Base-by-base conservation (phyloP, 305 asterid genomes). In the Nicotiana rustica region DNA sequence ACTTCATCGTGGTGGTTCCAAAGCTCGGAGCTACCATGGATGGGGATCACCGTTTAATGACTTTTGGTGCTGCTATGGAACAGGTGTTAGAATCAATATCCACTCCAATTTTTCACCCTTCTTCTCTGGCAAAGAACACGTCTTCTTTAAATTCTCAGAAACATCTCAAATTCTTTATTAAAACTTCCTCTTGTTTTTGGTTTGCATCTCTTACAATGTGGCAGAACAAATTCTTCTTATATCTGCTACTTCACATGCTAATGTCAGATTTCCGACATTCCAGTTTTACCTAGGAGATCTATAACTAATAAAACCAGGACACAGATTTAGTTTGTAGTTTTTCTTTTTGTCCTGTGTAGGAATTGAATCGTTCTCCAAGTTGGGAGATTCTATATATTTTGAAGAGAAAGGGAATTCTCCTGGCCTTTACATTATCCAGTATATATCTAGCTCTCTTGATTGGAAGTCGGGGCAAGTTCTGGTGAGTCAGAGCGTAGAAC, bases 51-150 rank as follows among this genome's bases (percentile, higher is more conserved):
- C 85, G 21, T 88, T 78, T 35, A 83, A 93, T 83, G 88, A 91
- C 66, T 96, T 96, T 83, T 96, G 99, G 99, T 96, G 99, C 87
- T 96, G 99, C 85, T 96, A 96, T 14, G 99, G 99, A 38, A 96
- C 99, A 86, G 99, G 99, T 93, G 15, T 60, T 81, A 9, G 52
- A 73, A 60, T 69, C 14, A 83, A 52, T 83, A 67, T 62, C 10
- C 79, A 19, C 29, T 36, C 60, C 2, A 3, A 7, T 19, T 21
- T 21, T 62, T 21, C 36, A 21, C 12, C 60, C 0, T 19, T 10
- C 78, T 44, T 82, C 44, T 75, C 82, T 82, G 71, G 15, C 56
- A 76, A 77, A 60, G 14, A 49, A 0, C 47, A 49, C 10, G 6
- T 25, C 49, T 14, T 75, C 36, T 71, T 35, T 52, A 52, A 52